Conservation (phyloP, 441 rosid species). For the Populus hybrid region DNA sequence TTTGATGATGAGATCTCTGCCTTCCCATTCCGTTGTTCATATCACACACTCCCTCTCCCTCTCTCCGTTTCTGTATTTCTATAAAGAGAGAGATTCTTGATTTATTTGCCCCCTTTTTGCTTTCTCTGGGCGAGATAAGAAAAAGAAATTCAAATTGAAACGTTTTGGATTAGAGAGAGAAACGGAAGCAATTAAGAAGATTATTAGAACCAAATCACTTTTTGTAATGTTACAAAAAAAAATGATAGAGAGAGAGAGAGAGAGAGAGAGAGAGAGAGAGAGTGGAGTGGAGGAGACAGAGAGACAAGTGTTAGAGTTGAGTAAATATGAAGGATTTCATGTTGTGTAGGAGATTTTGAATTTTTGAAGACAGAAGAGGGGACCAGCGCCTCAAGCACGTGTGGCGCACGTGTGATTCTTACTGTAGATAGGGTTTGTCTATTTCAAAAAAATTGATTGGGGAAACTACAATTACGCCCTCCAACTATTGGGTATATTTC, state of each 20-base stretch:
- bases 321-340: not conserved
- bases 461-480: not conserved
- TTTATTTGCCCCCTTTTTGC: not conserved
- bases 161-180: not conserved
- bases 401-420: not conserved
- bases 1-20: constrained; percentile 94
- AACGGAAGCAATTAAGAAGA: not conserved
- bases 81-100: not conserved
- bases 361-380: not conserved
- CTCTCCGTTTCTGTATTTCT: not conserved
- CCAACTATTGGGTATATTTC: not conserved
- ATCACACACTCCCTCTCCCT: constrained; percentile 5
- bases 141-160: not conserved
- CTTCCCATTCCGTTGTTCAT: constrained; percentile 82
- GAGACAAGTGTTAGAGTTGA: not conserved
- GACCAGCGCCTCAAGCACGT: not conserved
- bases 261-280: not conserved
- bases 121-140: not conserved
- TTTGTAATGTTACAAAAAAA: not conserved
- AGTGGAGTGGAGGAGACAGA: not conserved
- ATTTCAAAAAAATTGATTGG: not conserved
- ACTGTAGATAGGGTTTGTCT: not conserved
- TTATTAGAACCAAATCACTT: not conserved
- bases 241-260: not conserved
- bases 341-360: not conserved